A percentile compares a stretch with the other conserved stretches of the same genome.
Evolutionary conservation across 192 early-diverging fungal genomes (phyloP).

Genomic region (Backusella psychrophila): DNA sequence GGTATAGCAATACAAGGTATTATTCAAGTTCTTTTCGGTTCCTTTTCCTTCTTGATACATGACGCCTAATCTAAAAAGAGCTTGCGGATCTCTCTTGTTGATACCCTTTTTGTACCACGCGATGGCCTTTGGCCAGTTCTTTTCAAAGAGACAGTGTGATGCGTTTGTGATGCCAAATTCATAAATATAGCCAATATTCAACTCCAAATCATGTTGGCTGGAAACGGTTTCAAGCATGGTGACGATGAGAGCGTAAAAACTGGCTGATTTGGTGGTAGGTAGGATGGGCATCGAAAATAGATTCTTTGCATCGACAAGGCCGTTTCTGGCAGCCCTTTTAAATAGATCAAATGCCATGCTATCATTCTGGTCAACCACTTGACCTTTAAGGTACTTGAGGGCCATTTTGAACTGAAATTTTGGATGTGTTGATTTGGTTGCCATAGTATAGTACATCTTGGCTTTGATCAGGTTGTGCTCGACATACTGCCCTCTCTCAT

Average conservation of each 20-base stretch:
- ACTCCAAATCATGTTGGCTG: neutral
- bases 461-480: constrained; percentile 18
- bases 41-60: neutral
- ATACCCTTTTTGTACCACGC: constrained; percentile 1
- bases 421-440: neutral
- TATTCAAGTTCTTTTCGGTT: neutral
- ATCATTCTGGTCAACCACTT: constrained; percentile 16
- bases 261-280: neutral
- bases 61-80: constrained; percentile 13
- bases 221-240: neutral
- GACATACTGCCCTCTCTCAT: neutral
- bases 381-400: neutral
- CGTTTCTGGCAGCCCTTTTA: neutral
- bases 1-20: neutral
- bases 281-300: neutral
- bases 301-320: neutral
- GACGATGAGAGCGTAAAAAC: neutral
- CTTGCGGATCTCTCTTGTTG: constrained; percentile 9
- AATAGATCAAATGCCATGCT: neutral
- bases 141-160: neutral
- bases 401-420: neutral
- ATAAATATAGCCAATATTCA: constrained; percentile 9
- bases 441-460: constrained; percentile 18
- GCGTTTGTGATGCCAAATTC: neutral
- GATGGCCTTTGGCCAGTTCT: neutral